Base-by-base conservation (phyloP, 2,329 filamentous ascomycete species). In the Botrytis elliptica region DNA sequence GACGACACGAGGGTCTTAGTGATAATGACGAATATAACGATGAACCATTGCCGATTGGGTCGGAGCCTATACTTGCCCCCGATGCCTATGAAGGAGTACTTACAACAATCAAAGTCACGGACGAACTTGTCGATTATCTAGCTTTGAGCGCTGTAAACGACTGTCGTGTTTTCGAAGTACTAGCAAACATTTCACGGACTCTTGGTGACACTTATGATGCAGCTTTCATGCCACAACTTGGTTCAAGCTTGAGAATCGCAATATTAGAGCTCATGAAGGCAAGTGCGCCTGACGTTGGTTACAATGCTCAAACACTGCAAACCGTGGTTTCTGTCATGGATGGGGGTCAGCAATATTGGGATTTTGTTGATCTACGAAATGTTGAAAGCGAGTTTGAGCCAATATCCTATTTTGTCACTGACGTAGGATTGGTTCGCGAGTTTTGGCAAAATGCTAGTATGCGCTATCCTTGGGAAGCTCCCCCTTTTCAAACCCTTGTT, bases 401-500 rank as follows among this genome's bases (percentile, higher is more conserved):
- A n/a, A 42, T 69, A 18, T 36, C 38, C 7, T 82, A 84, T 33
- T 88, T 90, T 76, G 80, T 87, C 52, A 81, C 84, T 36, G 81
- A 84, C 63, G 78, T 84, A 29, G 70, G 59, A 20, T 59, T 87
- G 76, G 82, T 83, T 42, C 82, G 82, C 29, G 82, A 46, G 10
- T 73, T 80, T 75, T 89, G 97, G 46, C 85, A 88, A 68, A 88
- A 92, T 80, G 90, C 95, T 10, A 87, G 91, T 62, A 88, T 89
- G 75, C 90, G 95, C 72, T 98, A 94, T 80, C 95, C 95, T 0
- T 95, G 93, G 81, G 95, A 98, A 82, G 91, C 93, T 65, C 83
- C 90, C 4, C 94, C 95, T 0, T 93, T 97, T 78, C 83, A 97
- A 75, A 89, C 88, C 71, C 84, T 97, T 57, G 92, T 90, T 80